These are phyloP conservation scores for Macaranga tanarius DNA, from an alignment of 441 rosid genomes.

Conservation along the genomic window DNA sequence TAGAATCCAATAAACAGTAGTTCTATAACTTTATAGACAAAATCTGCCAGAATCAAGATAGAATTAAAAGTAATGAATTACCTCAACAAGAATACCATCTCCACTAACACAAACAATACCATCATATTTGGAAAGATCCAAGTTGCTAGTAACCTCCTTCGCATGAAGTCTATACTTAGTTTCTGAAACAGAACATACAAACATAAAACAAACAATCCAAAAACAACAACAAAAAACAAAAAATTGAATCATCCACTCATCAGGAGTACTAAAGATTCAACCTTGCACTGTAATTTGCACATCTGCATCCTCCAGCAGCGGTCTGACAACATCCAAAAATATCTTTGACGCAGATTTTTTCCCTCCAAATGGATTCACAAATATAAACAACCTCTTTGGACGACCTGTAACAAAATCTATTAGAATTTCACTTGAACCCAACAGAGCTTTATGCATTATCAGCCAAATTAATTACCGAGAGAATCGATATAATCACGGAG, in stretches of 20 bases:
- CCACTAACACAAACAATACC: conserved; percentile 96
- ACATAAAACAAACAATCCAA: neutral
- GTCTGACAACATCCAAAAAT: conserved; percentile 63
- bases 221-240: too few relatives aligned
- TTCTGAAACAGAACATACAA: conserved; percentile 38
- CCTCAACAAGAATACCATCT: conserved; percentile 93
- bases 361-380: conserved; percentile 90
- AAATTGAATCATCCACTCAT: neutral
- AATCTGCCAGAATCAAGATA: too few relatives aligned
- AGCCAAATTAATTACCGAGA: conserved; percentile 40
- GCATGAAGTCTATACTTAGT: conserved; percentile 79
- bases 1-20: too few relatives aligned
- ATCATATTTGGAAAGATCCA: conserved; percentile 68
- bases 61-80: conserved; percentile 11
- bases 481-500: conserved; percentile 55
- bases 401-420: conserved; percentile 44
- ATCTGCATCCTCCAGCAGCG: conserved; percentile 72
- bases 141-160: conserved; percentile 53
- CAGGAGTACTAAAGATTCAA: conserved; percentile 12
- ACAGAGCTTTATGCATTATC: neutral
- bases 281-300: conserved; percentile 69
- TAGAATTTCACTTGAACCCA: neutral
- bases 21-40: too few relatives aligned
- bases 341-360: conserved; percentile 65
- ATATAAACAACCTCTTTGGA: conserved; percentile 65